These are phyloP conservation scores for Lentinus polychrous DNA, from an alignment of 1,284 basidiomycete genomes.

Conservation along the genomic window DNA sequence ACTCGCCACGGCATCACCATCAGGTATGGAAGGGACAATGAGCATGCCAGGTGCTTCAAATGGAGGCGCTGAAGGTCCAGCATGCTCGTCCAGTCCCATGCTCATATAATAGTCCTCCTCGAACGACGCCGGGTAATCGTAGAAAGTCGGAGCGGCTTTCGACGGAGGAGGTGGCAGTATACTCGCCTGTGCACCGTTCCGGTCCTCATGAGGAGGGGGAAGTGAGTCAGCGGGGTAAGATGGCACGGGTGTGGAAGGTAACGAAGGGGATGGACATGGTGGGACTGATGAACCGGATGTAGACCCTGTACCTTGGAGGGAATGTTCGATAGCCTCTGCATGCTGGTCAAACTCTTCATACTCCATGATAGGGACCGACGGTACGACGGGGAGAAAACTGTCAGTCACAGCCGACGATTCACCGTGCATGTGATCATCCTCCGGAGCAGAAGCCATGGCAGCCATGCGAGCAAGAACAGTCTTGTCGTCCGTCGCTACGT, in stretches of 20 bases:
- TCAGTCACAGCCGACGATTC: constrained; percentile 11
- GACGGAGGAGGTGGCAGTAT: constrained; percentile 21
- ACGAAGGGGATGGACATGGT: no score
- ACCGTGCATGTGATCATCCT: constrained; percentile 4
- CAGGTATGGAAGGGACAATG: constrained; percentile 5
- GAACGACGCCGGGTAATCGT: constrained; percentile 25
- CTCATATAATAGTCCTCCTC: constrained; percentile 19
- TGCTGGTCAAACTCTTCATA: constrained; percentile 14
- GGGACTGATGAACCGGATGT: not conserved
- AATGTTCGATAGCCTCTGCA: not conserved
- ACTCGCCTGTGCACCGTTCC: no score
- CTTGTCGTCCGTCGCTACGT: constrained; percentile 75
- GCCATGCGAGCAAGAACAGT: constrained; percentile 50
- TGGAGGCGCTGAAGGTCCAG: constrained; percentile 20
- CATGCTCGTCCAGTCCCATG: constrained; percentile 14
- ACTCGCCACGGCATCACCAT: no score
- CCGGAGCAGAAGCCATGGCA: constrained; percentile 45
- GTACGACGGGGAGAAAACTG: constrained; percentile 4
- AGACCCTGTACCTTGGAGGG: not conserved
- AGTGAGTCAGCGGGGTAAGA: constrained; percentile 20
- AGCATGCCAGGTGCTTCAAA: constrained; percentile 13
- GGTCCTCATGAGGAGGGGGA: constrained; percentile 11
- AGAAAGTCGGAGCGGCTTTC: constrained; percentile 23
- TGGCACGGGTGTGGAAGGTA: constrained; percentile 11
- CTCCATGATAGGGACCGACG: constrained; percentile 22